Base-by-base conservation (phyloP, 208 protist genomes). In the Balamuthia mandrillaris region DNA sequence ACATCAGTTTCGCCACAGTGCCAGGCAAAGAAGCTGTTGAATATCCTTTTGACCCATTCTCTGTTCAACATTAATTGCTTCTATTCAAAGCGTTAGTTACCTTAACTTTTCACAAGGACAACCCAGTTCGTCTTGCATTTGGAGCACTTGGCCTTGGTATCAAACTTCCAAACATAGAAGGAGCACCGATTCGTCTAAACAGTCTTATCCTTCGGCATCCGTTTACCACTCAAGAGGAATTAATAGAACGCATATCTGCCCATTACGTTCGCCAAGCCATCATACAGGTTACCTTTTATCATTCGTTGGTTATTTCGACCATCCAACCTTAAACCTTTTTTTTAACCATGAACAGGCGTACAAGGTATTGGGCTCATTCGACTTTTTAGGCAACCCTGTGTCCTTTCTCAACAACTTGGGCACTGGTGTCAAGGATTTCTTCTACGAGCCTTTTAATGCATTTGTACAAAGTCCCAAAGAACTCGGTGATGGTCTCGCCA, bases 301-400 rank as follows among this genome's bases (percentile, higher is more conserved):
- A n/a, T n/a, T n/a, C n/a, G n/a, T n/a, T n/a, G n/a, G n/a, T n/a
- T n/a, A n/a, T n/a, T n/a, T n/a, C n/a, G n/a, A n/a, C n/a, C n/a
- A n/a, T n/a, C n/a, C n/a, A n/a, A n/a, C n/a, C n/a, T n/a, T n/a
- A n/a, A n/a, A n/a, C n/a, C n/a, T n/a, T n/a, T n/a, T n/a, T n/a
- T n/a, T n/a, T n/a, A n/a, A n/a, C n/a, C n/a, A n/a, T 39, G 1
- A 45, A 35, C 75, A 89, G 84, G 29, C 90, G 1, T 92, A 92
- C 74, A 93, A 91, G 56, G 60, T 95, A 0, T 14, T 95, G 9
- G 91, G 92, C 0, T 89, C 89, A 5, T 85, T 91, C 9, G 93
- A 94, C 33, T 81, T 90, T 27, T 81, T 95, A 37, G 93, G 94
- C 74, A 95, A 95, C 54, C 93, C 93, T 4, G 87, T 93, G 21